Base-by-base conservation (phyloP, 2,329 filamentous ascomycete species). In the Sarocladium kiliense region DNA sequence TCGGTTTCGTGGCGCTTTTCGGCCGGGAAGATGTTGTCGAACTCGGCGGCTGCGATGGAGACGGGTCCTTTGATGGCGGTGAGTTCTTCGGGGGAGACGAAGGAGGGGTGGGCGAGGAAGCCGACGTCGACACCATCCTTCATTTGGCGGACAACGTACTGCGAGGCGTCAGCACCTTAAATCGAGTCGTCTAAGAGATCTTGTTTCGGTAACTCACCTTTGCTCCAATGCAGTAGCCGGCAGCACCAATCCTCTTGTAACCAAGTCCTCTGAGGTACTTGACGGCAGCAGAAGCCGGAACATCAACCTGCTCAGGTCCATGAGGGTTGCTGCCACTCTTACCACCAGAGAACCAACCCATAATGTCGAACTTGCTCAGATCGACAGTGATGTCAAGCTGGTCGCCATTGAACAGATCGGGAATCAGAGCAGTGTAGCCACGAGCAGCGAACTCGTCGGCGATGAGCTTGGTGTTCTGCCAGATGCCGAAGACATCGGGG, bases 211-310 rank as follows among this genome's bases (percentile, higher is more conserved):
- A 10, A 58, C 72, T 58, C 60, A 83, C 81, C 77, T 88, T 89
- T 55, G 79, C 87, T 36, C 88, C 88, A 61, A 91, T 89, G 71
- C 88, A 91, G 71, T 91, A 91, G 0, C 88, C 88, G 0, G 85
- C 80, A 14, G 76, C 80, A 1, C 81, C 87, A 34, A 91, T 71
- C 59, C 78, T 81, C 66, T 79, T 82, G 45, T 80, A 68, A 1
- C 79, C 78, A 55, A 76, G 72, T 9, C 27, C 47, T 3, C 30
- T 9, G 27, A 51, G 47, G 19, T 51, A 16, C 47, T 51, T 51
- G n/a, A 36, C 25, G 18, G 27, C 47, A 34, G 47, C 47, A 9
- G 23, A 5, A 3, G 30, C 18, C 12, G 47, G 26, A 16, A 36
- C 47, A 23, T 51, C 47, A 21, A 51, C 19, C 27, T 51, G 26